A percentile compares a stretch with the other conserved stretches of the same genome.
Conservation (phyloP, 495 filamentous ascomycete genomes). For the Neurospora sp. region DNA sequence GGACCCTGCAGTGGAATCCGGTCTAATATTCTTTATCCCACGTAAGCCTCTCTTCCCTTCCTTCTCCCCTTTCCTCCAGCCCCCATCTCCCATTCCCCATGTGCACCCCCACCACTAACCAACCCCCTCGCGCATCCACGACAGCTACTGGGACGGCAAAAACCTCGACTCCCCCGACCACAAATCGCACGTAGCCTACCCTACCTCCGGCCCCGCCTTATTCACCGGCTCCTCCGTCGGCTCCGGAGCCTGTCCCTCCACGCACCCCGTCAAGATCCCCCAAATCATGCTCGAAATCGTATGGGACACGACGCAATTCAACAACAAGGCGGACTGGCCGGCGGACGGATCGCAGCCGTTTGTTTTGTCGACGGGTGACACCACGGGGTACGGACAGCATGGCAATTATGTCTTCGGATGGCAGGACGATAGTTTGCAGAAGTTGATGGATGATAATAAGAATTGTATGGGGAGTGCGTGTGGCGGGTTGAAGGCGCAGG, state of each 20-base stretch:
- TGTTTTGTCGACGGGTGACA: slow-evolving; percentile 5
- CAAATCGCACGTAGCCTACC: slow-evolving; percentile 53
- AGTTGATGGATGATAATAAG: slow-evolving; percentile 9
- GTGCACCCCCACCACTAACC: too few species aligned
- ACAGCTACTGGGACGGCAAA: slow-evolving; percentile 45
- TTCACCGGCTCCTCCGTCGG: slow-evolving; percentile 12
- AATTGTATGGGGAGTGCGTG: slow-evolving; percentile 26
- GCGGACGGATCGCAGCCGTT: slow-evolving; percentile 5
- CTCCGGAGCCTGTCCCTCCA: slow-evolving; percentile 2
- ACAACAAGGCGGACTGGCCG: slow-evolving; percentile 10
- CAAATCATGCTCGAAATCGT: slow-evolving; percentile 12
- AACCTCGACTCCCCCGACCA: slow-evolving; percentile 53
- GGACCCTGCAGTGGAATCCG: slow-evolving; percentile 27
- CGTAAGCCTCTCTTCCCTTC: slow-evolving; percentile 25
- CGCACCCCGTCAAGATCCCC: slow-evolving; percentile 9
- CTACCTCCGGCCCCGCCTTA: slow-evolving; percentile 30
- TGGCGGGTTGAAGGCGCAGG: slow-evolving; percentile 26
- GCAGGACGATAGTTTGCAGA: slow-evolving; percentile 10
- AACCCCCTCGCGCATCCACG: too few species aligned
- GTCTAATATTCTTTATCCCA: slow-evolving; percentile 33
- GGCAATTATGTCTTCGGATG: slow-evolving; percentile 10
- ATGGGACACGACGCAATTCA: slow-evolving; percentile 14
- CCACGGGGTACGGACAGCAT: slow-evolving; percentile 10
- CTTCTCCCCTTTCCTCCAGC: too few species aligned
- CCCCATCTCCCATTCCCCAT: too few species aligned